Conservation (phyloP, 345 rosid genomes). For the Gossypium mustelinum region DNA sequence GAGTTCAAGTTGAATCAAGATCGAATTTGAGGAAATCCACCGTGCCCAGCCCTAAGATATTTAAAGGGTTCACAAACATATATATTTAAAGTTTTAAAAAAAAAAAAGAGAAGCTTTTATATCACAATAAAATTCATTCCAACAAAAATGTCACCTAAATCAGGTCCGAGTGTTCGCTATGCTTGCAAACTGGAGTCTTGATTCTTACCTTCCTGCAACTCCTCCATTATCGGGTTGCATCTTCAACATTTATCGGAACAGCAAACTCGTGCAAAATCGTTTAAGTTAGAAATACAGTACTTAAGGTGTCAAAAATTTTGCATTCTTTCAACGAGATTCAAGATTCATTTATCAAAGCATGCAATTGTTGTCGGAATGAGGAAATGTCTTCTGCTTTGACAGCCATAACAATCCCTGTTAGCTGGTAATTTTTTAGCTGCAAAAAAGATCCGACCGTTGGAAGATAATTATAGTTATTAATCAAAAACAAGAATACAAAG, state of each 20-base stretch:
- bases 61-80: too few species aligned
- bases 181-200: background rate
- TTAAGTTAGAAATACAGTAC: background rate
- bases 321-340: slow-evolving; percentile 4
- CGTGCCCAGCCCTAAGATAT: too few species aligned
- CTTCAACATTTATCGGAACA: too few species aligned
- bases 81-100: too few species aligned
- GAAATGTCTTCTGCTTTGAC: slow-evolving; percentile 52
- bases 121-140: background rate
- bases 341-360: slow-evolving; percentile 44
- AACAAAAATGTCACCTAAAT: background rate
- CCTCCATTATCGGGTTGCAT: background rate
- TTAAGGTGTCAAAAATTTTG: background rate
- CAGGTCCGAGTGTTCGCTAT: background rate
- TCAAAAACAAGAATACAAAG: background rate
- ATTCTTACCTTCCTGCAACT: background rate
- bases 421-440: slow-evolving; percentile 67
- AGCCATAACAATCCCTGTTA: slow-evolving; percentile 70
- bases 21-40: too few species aligned
- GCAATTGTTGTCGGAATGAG: slow-evolving; percentile 53
- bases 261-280: background rate
- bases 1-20: too few species aligned
- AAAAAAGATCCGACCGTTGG: slow-evolving; percentile 7
- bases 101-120: background rate
- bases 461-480: background rate